Base-by-base conservation (phyloP, 768 basidiomycete genomes). In the Rhizopogon vulgaris region DNA sequence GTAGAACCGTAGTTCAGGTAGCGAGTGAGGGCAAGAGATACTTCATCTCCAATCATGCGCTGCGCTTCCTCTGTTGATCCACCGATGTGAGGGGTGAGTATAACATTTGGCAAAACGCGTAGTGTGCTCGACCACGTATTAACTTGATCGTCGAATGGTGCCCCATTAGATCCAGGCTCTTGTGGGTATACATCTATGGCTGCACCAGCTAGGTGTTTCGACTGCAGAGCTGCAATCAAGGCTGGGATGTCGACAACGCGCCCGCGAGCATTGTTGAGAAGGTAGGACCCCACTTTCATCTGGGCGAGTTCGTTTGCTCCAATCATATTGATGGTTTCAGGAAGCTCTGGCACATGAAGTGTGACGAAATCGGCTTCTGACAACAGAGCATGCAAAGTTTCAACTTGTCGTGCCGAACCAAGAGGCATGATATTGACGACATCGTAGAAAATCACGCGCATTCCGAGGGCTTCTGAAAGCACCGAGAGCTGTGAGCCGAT, bases 21-120 rank as follows among this genome's bases (percentile, higher is more conserved):
- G 50, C 94, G 86, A 22, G 79, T 76, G 39, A 99, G 73, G 3
- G 94, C 84, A 32, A 80, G 78, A 4, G 91, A 82, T 43, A 99
- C 96, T 69, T 99, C 96, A 52, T 91, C 85, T 12, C 96, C 96
- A 54, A 99, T 98, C 83, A 94, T 91, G 49, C 84, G 80, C 70
- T 99, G 96, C 5, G 96, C 96, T 68, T 99, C 96, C 68, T 99
- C 96, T 15, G 96, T 99, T 28, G 95, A 98, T 38, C 96, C 96
- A 52, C 96, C 96, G 62, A 99, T 98, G 66, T 99, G 96, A 18
- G 96, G 96, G 0, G 96, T 98, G 62, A 98, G 85, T 63, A 98
- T 94, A 55, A 98, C 81, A 69, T 99, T 99, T 48, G 87, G 84
- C 52, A 93, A 72, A 1, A 73, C 69, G 53, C 90, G 80, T 27